Base-by-base conservation (phyloP, 768 basidiomycete genomes). In the Boletus vermiculosoides region DNA sequence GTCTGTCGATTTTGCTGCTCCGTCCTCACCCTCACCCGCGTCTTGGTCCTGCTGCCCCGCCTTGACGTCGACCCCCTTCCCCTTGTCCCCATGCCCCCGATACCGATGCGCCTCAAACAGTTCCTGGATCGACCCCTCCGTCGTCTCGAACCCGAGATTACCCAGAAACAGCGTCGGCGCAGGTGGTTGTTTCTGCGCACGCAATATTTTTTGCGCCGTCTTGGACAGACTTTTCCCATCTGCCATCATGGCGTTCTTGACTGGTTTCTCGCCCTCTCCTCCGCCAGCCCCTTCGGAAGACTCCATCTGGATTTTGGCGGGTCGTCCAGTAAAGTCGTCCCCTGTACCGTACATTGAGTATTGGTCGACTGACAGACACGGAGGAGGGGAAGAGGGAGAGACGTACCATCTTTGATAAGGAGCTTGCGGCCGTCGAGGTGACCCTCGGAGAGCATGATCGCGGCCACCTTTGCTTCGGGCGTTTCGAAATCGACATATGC, bases 401-500 rank as follows among this genome's bases (percentile, higher is more conserved):
- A 39, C 82, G 48, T 57, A 88, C 94, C 94, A 62, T 93, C 89
- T 79, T 99, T 99, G 62, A 99, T 97, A 45, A 99, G 82, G 13
- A 98, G 75, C 56, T 85, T 86, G 60, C 97, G 80, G 7, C 96
- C 96, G 30, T 95, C 82, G 15, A 98, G 76, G 52, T 83, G 83
- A 34, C 83, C 78, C 71, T 99, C 97, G 5, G 93, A 92, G 42
- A 88, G 76, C 4, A 83, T 77, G 59, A 98, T 89, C 31, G 94
- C 96, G 42, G 80, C 75, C 4, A 66, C 67, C 67, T 96, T 91
- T 13, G 83, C 85, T 33, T 94, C 91, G 0, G 81, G 74, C 1
- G 87, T 87, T 3, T 84, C 80, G 70, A 98, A 97, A 74, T 98
- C 96, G 56, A 98, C 90, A 75, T 98, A 98, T 37, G 97, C 97